phyloP scores from a whole-genome alignment of 768 basidiomycete genomes.

The Psilocybe azurescens region DNA sequence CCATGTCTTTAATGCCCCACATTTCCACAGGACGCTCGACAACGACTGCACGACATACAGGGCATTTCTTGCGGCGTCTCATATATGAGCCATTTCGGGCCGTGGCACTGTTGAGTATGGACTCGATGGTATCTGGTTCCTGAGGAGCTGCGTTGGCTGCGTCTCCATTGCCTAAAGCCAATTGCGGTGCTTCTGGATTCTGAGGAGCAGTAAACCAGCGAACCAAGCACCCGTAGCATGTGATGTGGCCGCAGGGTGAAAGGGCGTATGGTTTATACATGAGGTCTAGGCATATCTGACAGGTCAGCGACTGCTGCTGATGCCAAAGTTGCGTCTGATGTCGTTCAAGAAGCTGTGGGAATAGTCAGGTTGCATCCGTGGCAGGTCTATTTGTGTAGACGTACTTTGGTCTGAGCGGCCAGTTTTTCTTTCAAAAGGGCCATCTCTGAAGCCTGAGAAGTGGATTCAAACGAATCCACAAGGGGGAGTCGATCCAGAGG shows the following conservation, averaged over 20 bases:
- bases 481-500: conserved; percentile 23
- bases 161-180: conserved; percentile 38
- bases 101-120: conserved; percentile 42
- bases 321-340: conserved; percentile 60
- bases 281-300: conserved; percentile 81
- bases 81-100: conserved; percentile 49
- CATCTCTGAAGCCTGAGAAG: conserved; percentile 30
- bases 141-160: conserved; percentile 24
- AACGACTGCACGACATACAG: conserved; percentile 70
- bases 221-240: conserved; percentile 74
- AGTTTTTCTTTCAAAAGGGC: conserved; percentile 51
- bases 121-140: conserved; percentile 18
- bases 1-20: conserved; percentile 74
- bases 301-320: conserved; percentile 69
- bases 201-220: conserved; percentile 69
- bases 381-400: conserved; percentile 18
- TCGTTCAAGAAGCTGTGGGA: conserved; percentile 48
- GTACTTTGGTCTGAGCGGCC: conserved; percentile 42
- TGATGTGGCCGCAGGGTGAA: conserved; percentile 77
- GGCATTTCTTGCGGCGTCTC: conserved; percentile 70
- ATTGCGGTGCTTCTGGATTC: conserved; percentile 28
- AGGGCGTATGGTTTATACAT: conserved; percentile 77
- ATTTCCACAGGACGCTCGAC: conserved; percentile 69
- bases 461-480: conserved; percentile 3
- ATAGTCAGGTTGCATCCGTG: conserved; percentile 2